Evolutionary conservation across 2,329 filamentous ascomycete species (phyloP), one percentile per base, ranked within the genome.

Genomic region (Monilinia vaccinii-corymbosi): DNA sequence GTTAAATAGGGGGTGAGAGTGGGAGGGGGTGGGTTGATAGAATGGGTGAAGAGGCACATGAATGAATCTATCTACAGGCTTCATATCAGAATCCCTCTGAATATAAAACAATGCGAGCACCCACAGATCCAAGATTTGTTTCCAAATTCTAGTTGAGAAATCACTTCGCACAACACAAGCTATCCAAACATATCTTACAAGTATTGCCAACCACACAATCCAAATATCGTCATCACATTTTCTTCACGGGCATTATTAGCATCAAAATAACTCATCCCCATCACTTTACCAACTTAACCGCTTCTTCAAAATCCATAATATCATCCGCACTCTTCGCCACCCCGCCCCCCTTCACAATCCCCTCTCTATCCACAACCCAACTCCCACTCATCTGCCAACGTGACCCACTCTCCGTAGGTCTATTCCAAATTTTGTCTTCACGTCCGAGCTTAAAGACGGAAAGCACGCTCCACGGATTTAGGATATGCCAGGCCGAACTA

Each of bases 371-470:
- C 32, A 86, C 73, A 2, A 81, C 85, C 73, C 85, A 90, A 32
- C 80, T 81, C 32, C 86, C 87, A 49, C 80, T 77, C 31, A 75
- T 86, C 77, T 90, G 86, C 86, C 87, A 90, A 56, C 84, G 73
- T 64, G 74, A 83, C 44, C 86, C 86, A 68, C 81, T 87, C 72
- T 86, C 82, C 2, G 83, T 85, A 3, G 82, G 77, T 28, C 81
- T 73, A 69, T 86, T 86, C 79, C 81, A 86, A 64, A 89, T 87
- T 16, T 82, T 79, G 69, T 89, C 84, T 52, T 80, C 74, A 63
- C 77, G 80, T 14, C 80, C 83, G 31, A 89, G 73, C 60, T 75
- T 79, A 62, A 81, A 81, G 2, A 80, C 78, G n/a, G 75, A 77
- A 67, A 78, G 82, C 61, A 89, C 64, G n/a, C 79, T 77, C 58